Base-by-base conservation (phyloP, 2,329 filamentous ascomycete genomes). In the Curvularia sp. region DNA sequence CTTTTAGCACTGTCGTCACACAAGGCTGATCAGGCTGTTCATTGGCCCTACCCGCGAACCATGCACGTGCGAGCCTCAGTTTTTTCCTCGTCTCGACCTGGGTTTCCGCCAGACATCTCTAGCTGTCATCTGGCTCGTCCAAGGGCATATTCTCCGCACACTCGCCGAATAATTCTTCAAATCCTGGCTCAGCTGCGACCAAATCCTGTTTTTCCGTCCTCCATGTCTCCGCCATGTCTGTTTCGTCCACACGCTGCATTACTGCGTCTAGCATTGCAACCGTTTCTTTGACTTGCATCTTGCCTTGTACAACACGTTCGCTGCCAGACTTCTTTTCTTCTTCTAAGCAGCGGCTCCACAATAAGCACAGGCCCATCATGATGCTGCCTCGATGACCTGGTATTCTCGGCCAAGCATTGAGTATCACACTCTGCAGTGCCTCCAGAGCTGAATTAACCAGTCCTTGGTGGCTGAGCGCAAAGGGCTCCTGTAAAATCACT, bases 401-500 rank as follows among this genome's bases (percentile, higher is more conserved):
- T 5, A 96, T 79, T 4, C 92, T 82, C 10, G 90, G 89, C 88
- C 92, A 93, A 58, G 86, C 86, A 58, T 84, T 88, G 12, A 83
- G 65, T 10, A 96, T 78, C 13, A 89, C 78, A 0, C 79, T 77
- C 52, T 86, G 83, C 22, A 92, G 67, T 0, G 86, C 82, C 18
- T 79, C 73, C 2, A 83, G 74, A 0, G 86, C 83, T 0, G 84
- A 80, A 0, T 82, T 53, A 1, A 92, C 76, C 1, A 88, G 78
- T 0, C 81, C 77, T 1, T 84, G 79, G 61, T 85, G 80, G 1
- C 83, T 80, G 9, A 84, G 78, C 0, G 84, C 83, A 70, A 95
- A 91, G 0, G 91, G 88, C 68, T 93, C 87, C 2, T 85, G 83
- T 53, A 96, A 79, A 9, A 89, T 84, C 39, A 81, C 79, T 2